Evolutionary conservation across 805 yeast species (phyloP).

Genomic region (Teunomyces gatunensis): DNA sequence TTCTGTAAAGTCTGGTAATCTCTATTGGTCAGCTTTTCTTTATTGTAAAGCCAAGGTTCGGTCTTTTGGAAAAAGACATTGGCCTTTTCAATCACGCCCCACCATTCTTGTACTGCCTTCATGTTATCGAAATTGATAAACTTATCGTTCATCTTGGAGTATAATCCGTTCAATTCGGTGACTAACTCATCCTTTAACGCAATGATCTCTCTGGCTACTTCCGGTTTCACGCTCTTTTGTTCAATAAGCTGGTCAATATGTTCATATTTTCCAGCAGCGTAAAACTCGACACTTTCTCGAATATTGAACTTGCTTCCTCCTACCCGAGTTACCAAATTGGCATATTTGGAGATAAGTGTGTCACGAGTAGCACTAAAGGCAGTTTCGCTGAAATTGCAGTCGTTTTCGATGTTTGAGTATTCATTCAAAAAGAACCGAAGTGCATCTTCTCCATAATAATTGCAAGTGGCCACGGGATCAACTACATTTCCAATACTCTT

Average conservation of each 20-base stretch:
- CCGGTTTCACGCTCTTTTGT: constrained; percentile 10
- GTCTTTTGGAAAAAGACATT: constrained; percentile 65
- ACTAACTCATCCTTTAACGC: constrained; percentile 22
- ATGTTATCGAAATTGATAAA: constrained; percentile 51
- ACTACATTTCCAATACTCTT: constrained; percentile 91
- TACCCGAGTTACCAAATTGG: constrained; percentile 72
- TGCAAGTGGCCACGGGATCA: constrained; percentile 71
- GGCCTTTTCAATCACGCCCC: constrained; percentile 57
- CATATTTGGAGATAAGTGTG: constrained; percentile 75
- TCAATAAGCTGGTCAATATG: constrained; percentile 22
- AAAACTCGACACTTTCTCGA: constrained; percentile 37
- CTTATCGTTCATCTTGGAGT: constrained; percentile 38
- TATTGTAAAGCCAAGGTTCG: constrained; percentile 70
- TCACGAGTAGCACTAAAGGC: constrained; percentile 53
- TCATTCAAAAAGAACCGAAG: constrained; percentile 74
- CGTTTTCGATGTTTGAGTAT: constrained; percentile 70
- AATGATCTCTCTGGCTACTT: constrained; percentile 13
- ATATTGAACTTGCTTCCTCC: constrained; percentile 70
- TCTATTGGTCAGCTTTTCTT: constrained; percentile 14
- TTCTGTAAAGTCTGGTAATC: constrained; percentile 30
- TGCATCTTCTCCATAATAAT: constrained; percentile 67
- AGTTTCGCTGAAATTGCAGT: constrained; percentile 73
- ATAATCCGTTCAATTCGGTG: constrained; percentile 31
- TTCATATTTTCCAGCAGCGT: constrained; percentile 18
- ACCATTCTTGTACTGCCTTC: constrained; percentile 54